Conservation (phyloP, 2,329 filamentous ascomycete species). For the Thielaviopsis populi region DNA sequence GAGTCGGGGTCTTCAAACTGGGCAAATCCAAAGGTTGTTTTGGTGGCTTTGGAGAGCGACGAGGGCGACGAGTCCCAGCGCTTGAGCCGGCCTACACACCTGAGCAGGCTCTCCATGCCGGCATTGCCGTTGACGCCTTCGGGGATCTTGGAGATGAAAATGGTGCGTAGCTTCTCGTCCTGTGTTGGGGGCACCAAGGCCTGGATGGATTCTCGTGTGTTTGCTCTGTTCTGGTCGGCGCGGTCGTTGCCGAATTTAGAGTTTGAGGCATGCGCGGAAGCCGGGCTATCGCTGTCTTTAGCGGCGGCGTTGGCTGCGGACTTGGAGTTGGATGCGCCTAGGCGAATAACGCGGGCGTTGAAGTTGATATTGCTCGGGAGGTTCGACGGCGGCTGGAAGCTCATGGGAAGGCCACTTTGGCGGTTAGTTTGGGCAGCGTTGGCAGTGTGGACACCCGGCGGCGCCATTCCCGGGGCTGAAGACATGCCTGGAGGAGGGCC, state of each 20-base stretch:
- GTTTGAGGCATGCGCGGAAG: conserved; percentile 3
- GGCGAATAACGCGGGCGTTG: conserved; percentile 85
- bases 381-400: conserved; percentile 77
- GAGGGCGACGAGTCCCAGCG: conserved; percentile 68
- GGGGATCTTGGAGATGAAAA: conserved; percentile 79
- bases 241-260: conserved; percentile 42
- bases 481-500: conserved; percentile 68
- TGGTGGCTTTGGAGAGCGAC: conserved; percentile 51
- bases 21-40: conserved; percentile 82
- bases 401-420: conserved; percentile 63
- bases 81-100: conserved; percentile 60
- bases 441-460: conserved; percentile 62
- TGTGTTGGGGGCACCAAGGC: conserved; percentile 65
- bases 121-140: conserved; percentile 59
- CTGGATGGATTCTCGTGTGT: conserved; percentile 53
- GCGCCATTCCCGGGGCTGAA: conserved; percentile 63
- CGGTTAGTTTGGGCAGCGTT: conserved; percentile 61
- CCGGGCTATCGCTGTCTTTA: conserved; percentile 33
- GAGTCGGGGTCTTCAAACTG: conserved; percentile 88
- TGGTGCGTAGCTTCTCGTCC: conserved; percentile 82
- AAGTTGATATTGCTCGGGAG: conserved; percentile 92
- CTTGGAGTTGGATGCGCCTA: conserved; percentile 65
- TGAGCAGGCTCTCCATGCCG: conserved; percentile 62
- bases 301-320: conserved; percentile 29
- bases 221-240: conserved; percentile 45